Conservation (phyloP, 768 basidiomycete species). For the Leccinum ochraceum region DNA sequence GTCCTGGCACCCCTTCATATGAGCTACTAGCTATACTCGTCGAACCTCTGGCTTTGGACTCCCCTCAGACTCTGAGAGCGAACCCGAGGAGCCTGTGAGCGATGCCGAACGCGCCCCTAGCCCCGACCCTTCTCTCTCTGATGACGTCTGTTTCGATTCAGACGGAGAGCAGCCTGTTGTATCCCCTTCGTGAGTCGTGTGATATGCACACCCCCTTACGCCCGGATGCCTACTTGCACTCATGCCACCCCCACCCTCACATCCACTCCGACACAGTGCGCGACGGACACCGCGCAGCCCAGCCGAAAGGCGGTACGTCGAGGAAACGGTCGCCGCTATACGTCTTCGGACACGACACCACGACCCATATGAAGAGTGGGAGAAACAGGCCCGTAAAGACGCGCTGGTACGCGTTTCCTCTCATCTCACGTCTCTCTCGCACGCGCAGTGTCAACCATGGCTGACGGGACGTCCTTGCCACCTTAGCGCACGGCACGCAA, state of each 20-base stretch:
- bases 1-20: slow-evolving; percentile 4
- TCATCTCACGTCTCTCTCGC: neutral
- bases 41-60: slow-evolving; percentile 55
- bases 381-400: slow-evolving; percentile 38
- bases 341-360: slow-evolving; percentile 43
- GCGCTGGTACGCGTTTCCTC: slow-evolving; percentile 39
- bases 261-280: slow-evolving; percentile 12
- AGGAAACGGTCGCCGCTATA: slow-evolving; percentile 49
- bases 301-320: slow-evolving; percentile 38
- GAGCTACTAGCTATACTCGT: slow-evolving; percentile 22
- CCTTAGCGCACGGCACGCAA: slow-evolving; percentile 42
- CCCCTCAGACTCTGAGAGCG: slow-evolving; percentile 48
- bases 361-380: slow-evolving; percentile 54
- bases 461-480: neutral
- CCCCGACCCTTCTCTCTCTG: slow-evolving; percentile 38
- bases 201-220: neutral
- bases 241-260: neutral
- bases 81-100: slow-evolving; percentile 33
- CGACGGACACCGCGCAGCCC: slow-evolving; percentile 25
- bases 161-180: slow-evolving; percentile 40
- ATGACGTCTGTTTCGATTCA: slow-evolving; percentile 44
- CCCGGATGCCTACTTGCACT: neutral
- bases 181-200: slow-evolving; percentile 36
- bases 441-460: neutral
- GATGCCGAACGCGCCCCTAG: slow-evolving; percentile 37